Base-by-base conservation (phyloP, 768 basidiomycete genomes). In the Tricholoma furcatifolium region DNA sequence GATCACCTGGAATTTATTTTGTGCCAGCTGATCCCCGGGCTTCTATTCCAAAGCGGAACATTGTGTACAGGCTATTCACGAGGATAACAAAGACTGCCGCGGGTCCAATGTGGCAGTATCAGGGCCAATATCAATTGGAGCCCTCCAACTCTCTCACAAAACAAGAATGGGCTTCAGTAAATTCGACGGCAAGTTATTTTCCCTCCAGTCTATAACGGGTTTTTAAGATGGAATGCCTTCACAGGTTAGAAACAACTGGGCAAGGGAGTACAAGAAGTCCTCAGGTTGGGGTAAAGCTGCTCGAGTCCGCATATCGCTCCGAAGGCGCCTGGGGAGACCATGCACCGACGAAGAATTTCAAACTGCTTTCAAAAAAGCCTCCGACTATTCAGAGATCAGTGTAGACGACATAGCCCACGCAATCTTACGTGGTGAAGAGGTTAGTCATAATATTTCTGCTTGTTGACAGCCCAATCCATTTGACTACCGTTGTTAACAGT, bases 121-220 rank as follows among this genome's bases (percentile, higher is more conserved):
- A 54, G 49, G 77, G 71, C 12, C 70, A 74, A 36, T 69, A 69
- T 23, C 55, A 61, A 10, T 67, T 65, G 21, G 62, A 60, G 23
- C 57, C 56, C 0, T 68, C 65, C 67, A 70, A 77, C 39, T 77
- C 77, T n/a, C 65, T 54, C 1, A 74, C 72, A 6, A 60, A 61
- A 61, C 48, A 44, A 56, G 58, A 61, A 60, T 47, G 63, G 67
- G 50, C 47, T 53, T 14, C 64, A 38, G 51, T 47, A 10, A 41
- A 43, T 32, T 42, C 6, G 30, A 38, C 23, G 1, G 31, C 32
- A 10, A 44, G 36, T 23, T 30, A 27, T 27, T 20, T 20, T 35
- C 21, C n/a, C 20, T 12, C 15, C 12, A 5, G 21, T 17, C 21
- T 27, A n/a, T n/a, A n/a, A n/a, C n/a, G 8, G n/a, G 23, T 43